Conservation (phyloP, 2,329 filamentous ascomycete species). For the Aspergillus brasiliensis region DNA sequence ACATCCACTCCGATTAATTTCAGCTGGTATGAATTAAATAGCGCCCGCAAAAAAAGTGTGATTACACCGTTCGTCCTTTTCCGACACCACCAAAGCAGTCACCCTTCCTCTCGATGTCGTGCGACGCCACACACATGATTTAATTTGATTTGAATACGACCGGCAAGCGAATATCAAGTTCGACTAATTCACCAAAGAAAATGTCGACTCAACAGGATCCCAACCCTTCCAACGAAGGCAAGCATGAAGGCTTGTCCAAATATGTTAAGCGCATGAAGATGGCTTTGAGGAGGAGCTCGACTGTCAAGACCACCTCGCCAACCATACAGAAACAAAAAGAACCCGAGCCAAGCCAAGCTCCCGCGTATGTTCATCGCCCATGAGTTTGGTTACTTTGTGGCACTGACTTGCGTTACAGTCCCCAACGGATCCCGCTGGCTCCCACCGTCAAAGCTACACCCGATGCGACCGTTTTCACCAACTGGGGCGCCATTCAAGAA, state of each 20-base stretch:
- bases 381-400: neutral
- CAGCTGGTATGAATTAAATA: neutral
- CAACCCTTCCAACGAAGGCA: conserved; percentile 24
- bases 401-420: conserved; percentile 6
- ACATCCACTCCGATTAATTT: neutral
- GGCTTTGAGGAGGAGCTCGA: conserved; percentile 35
- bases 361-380: conserved; percentile 9
- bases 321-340: conserved; percentile 1
- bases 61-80: neutral
- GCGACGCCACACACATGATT: neutral
- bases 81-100: neutral
- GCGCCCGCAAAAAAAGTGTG: neutral
- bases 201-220: conserved; percentile 28
- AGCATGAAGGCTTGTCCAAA: conserved; percentile 40
- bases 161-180: neutral
- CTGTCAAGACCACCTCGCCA: conserved; percentile 23
- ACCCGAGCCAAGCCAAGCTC: conserved; percentile 11
- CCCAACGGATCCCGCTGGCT: conserved; percentile 9
- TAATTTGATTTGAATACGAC: neutral
- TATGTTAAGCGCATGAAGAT: conserved; percentile 45
- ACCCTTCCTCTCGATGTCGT: neutral
- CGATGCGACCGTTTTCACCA: conserved; percentile 26
- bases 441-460: conserved; percentile 12
- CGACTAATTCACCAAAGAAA: neutral
- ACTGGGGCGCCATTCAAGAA: conserved; percentile 44